Evolutionary conservation across 768 basidiomycete species (phyloP), one percentile per base, ranked within the genome.

Genomic region (Macrolepiota dolichaula): DNA sequence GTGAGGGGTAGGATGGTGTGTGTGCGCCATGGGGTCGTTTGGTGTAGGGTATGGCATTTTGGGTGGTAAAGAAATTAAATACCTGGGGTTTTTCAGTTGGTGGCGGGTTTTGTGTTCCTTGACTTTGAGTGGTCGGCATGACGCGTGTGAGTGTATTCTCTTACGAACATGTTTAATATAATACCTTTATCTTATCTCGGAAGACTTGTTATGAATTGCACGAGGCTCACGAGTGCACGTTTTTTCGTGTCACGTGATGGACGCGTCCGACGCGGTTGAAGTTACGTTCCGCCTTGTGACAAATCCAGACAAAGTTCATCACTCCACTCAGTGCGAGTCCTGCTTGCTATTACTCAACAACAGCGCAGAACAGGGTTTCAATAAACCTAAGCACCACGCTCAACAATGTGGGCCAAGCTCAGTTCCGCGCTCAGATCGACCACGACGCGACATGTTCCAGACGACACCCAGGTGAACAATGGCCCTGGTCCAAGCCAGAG

Each of bases 321-420:
- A 56, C 52, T 51, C 58, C 55, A 25, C 24, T 24, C 24, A 17
- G 11, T 12, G n/a, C 47, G 22, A 50, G 13, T 46, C 57, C 12
- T 53, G 17, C 22, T 54, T 53, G 13, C 25, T 36, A 49, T 49
- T 49, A 49, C 47, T 49, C 27, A 51, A 25, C 3, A 36, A 38
- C 36, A 55, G 55, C 37, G 25, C 32, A 58, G 36, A 32, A 32
- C 29, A 32, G 42, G 37, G 27, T 32, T 24, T 32, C 47, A 5
- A 40, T 12, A 25, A 29, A 22, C 36, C 38, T 25, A 19, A 13
- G 25, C 19, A 42, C 17, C 19, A 42, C n/a, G 19, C 56, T 54
- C 53, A 37, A 57, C 62, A 44, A 87, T 87, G 85, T 88, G 86
- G 85, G 81, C 86, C 4, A 88, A 83, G 71, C 68, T 87, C 44